Conservation (phyloP, 495 filamentous ascomycete species). For the Trichoderma erinaceum region DNA sequence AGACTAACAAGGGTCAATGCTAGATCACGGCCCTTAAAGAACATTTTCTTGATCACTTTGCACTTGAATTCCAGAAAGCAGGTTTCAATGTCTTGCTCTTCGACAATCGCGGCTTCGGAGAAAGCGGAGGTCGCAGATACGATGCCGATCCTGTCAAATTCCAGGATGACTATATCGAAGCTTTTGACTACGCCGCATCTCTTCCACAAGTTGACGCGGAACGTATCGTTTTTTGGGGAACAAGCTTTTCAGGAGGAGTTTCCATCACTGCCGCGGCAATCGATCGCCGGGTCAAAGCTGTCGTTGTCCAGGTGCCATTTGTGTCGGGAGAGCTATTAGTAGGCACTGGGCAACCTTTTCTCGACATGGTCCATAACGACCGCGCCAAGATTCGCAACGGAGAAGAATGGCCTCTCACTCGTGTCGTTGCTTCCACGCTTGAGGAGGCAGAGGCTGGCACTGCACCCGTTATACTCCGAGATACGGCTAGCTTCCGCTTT, state of each 20-base stretch:
- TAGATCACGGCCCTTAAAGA: neutral
- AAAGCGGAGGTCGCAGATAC: constrained; percentile 4
- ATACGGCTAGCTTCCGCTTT: neutral
- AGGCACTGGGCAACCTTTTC: neutral
- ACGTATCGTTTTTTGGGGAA: neutral
- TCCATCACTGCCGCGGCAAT: neutral
- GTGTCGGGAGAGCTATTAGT: neutral
- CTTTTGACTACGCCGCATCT: constrained; percentile 1
- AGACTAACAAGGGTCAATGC: neutral
- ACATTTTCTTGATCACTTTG: neutral
- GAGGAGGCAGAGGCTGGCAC: neutral
- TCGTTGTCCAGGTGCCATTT: neutral
- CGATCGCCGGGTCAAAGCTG: neutral
- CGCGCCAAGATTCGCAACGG: neutral
- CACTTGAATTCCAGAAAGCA: neutral
- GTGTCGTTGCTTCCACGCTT: neutral
- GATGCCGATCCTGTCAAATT: neutral
- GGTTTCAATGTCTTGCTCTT: neutral
- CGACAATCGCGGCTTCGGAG: constrained; percentile 6
- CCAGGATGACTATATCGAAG: neutral
- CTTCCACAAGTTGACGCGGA: neutral
- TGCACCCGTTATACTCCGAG: neutral
- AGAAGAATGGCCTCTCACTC: neutral
- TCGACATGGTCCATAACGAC: neutral
- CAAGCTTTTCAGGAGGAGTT: neutral